Percentiles rank a stretch among this genome's conserved stretches.
Conservation (phyloP, 768 basidiomycete genomes). For the Rhodosporidiobolus odoratus region DNA sequence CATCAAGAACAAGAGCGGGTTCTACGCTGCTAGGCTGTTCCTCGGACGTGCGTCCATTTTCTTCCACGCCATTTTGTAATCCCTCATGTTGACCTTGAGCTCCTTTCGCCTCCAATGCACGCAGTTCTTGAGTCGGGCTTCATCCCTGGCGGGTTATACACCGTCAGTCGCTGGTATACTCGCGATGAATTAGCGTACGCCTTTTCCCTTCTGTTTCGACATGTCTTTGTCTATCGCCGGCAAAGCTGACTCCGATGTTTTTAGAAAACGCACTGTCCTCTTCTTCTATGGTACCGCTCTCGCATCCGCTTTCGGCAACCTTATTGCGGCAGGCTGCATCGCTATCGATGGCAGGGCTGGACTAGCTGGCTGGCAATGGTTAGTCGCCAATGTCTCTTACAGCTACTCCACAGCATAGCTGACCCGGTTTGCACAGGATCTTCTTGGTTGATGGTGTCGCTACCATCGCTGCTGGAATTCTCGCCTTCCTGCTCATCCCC, state of each 20-base stretch:
- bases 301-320: slow-evolving; percentile 5
- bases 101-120: neutral
- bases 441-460: slow-evolving; percentile 14
- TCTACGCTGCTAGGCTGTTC: slow-evolving; percentile 7
- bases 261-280: slow-evolving; percentile 3
- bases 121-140: slow-evolving; percentile 11
- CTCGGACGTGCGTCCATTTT: slow-evolving; percentile 2
- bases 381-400: neutral
- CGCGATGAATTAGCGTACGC: neutral
- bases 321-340: slow-evolving; percentile 12
- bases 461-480: slow-evolving; percentile 8
- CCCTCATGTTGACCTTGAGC: neutral
- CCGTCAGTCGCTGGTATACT: slow-evolving; percentile 10
- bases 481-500: slow-evolving; percentile 17
- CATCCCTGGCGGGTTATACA: slow-evolving; percentile 14
- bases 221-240: too few species aligned
- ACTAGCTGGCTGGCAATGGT: slow-evolving; percentile 15
- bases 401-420: neutral
- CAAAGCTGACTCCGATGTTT: too few species aligned
- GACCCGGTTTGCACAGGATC: slow-evolving; percentile 1
- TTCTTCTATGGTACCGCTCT: slow-evolving; percentile 6
- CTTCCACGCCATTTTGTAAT: neutral
- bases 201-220: neutral
- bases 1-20: slow-evolving; percentile 1
- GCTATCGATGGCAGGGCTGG: neutral